Evolutionary conservation across 2,329 filamentous ascomycete species (phyloP), one percentile per base, ranked within the genome.

Genomic region (Aspergillus sp.): DNA sequence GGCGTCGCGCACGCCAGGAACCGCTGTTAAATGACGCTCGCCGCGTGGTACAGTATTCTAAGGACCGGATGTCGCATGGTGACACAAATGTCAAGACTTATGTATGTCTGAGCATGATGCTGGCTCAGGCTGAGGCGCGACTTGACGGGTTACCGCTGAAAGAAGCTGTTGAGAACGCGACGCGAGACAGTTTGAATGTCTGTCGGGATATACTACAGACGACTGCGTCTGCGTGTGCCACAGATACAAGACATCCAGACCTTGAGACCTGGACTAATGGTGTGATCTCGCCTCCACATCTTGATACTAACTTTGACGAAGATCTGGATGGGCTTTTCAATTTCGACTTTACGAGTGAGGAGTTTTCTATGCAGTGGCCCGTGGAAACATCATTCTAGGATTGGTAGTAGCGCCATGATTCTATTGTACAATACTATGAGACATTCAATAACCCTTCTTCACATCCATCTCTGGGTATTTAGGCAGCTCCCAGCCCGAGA

Each of bases 401-500:
- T 30, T 4, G 9, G 9, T 3, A 9, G 8, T 30, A 4, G 27
- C 4, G 27, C 27, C 1, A 30, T 3, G 15, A 17, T n/a, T 13
- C 15, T 20, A 17, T 19, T 9, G 15, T 13, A 20, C 15, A 11
- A 9, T 24, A 30, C 39, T 11, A 20, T 20, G 19, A 12, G 27
- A 41, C 27, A 17, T 11, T 41, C 13, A 24, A 41, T 22, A 7
- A 2, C n/a, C 15, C 7, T 2, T 34, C 19, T 2, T 5, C 15
- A 11, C 5, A 24, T 46, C 22, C 46, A 51, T 46, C 4, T 34
- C 37, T 13, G 45, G 12, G 56, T 78, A 79, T 12, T 72, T 67
- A 2, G 77, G 77, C 3, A 79, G 63, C 13, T 70, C 56, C 76
- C 75, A 79, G 9, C 49, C 52, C 12, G 54, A 68, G 2, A 74